Base-by-base conservation (phyloP, 1,284 basidiomycete genomes). In the Mycena sp. region DNA sequence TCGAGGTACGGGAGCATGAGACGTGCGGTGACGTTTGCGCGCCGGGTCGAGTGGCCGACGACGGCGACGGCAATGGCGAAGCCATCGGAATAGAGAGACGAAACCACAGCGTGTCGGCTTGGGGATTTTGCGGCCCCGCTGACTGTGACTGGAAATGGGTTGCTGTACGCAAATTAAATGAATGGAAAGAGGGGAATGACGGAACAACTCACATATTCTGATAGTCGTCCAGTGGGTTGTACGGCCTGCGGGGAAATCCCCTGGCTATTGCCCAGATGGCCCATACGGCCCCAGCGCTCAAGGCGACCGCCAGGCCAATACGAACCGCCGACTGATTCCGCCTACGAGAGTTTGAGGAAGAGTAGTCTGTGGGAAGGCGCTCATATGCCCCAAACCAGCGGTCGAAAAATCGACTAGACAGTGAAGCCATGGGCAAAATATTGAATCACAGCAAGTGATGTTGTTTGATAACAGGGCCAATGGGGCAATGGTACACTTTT, bases 51-150 rank as follows among this genome's bases (percentile, higher is more conserved):
- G 67, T 80, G 73, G 10, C 78, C 80, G 28, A 82, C 75, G 10
- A 75, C 75, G 4, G 77, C 76, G 25, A 77, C 72, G 2, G 77
- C 77, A 19, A 76, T 69, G 3, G 76, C 72, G 61, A 73, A 81
- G n/a, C 71, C 60, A 67, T 81, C 76, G 25, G 76, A 76, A 66
- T 79, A 80, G 35, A 81, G 72, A 16, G 76, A 71, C 6, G 77
- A 75, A 7, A 79, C 78, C 46, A 81, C 70, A 10, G 77, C 77
- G 45, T 76, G 75, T 5, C 73, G 6, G 44, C 67, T 32, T 64
- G 21, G 26, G 64, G 49, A 28, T 49, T n/a, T 26, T 19, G 57
- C 21, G 23, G 49, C 51, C 19, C 23, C 14, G n/a, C 25, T 30
- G 26, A 44, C 28, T 16, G 28, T 44, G 48, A 48, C 17, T 5